Evolutionary conservation across 2,329 filamentous ascomycete species (phyloP).

Genomic region (Hortaea werneckii): DNA sequence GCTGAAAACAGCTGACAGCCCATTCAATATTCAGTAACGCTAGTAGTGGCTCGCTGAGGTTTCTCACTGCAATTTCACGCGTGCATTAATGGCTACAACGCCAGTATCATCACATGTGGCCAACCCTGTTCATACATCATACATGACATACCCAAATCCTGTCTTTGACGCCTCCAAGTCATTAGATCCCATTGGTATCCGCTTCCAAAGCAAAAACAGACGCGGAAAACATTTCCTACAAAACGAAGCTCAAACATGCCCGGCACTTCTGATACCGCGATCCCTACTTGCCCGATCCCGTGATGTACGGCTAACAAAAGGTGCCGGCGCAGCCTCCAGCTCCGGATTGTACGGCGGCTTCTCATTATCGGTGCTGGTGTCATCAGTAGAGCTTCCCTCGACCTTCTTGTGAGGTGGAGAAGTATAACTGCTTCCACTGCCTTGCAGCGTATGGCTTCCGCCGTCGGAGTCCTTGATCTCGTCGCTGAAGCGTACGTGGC

Average conservation of each 20-base stretch:
- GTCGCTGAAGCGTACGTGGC: conserved; percentile 19
- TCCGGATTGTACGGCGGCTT: conserved; percentile 1
- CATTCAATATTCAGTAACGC: too few relatives aligned
- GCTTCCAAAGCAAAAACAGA: too few relatives aligned
- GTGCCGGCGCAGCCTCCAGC: conserved; percentile 3
- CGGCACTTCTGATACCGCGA: conserved; percentile 3
- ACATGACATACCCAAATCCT: too few relatives aligned
- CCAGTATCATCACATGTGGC: too few relatives aligned
- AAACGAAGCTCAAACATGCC: background rate
- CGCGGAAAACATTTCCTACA: too few relatives aligned
- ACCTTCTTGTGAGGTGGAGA: conserved; percentile 23
- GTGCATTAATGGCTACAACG: too few relatives aligned
- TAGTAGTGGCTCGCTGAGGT: too few relatives aligned
- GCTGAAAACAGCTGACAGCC: too few relatives aligned
- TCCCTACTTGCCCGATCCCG: conserved; percentile 1
- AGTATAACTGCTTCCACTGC: background rate
- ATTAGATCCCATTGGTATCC: too few relatives aligned
- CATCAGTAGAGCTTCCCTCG: background rate
- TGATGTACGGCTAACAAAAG: conserved; percentile 2
- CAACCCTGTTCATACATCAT: too few relatives aligned
- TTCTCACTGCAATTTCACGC: too few relatives aligned
- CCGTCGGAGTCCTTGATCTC: conserved; percentile 18
- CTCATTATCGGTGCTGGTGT: background rate
- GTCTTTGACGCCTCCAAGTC: too few relatives aligned
- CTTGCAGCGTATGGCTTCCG: conserved; percentile 4